These are phyloP conservation scores for Medicago truncatula DNA, from an alignment of 306 rosid species.

Conservation along the genomic window MtrunA17r5.0-ANR NC_053049.1:42267001-42267500, in stretches of 20 bases:
- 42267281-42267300: conserved; percentile 21
- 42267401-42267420: conserved; percentile 23
- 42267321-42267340: background rate
- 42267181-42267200: conserved; percentile 6
- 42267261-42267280: background rate
- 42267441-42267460: background rate
- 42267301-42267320: background rate
- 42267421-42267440: conserved; percentile 2
- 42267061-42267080: background rate
- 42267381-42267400: conserved; percentile 31
- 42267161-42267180: background rate
- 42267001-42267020: conserved; percentile 18
- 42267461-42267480: conserved; percentile 22
- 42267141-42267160: conserved; percentile 14
- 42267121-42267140: conserved; percentile 17
- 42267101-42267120: conserved; percentile 14
- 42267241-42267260: conserved; percentile 20
- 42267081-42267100: conserved; percentile 23
- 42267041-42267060: background rate
- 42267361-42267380: conserved; percentile 29
- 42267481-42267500: conserved; percentile 18
- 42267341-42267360: conserved; percentile 1
- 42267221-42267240: background rate
- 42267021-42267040: conserved; percentile 8
- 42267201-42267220: conserved; percentile 34